Base-by-base conservation (phyloP, 257 asterid genomes). In the Capsicum rhomboideum region DNA sequence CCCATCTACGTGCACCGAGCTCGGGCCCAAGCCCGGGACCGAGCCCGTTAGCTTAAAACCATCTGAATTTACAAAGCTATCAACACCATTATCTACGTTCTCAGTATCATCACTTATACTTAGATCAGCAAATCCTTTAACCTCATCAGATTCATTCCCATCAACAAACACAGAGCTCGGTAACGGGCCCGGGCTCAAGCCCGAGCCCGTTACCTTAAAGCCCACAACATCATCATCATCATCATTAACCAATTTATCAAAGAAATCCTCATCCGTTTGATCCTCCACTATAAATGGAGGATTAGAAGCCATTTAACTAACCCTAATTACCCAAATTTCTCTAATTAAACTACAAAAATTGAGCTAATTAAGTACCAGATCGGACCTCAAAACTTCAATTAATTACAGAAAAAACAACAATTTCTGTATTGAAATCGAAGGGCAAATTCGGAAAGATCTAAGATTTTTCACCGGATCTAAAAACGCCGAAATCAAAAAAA, bases 221-320 rank as follows among this genome's bases (percentile, higher is more conserved):
- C 82, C 92, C 69, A 86, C 82, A 68, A 89, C 93, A 63, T 14
- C 44, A 66, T 92, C 96, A 34, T 93, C 91, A 40, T 88, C 98
- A 69, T 93, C 99, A 85, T 91, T 80, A 89, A 93, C 99, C 91
- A 96, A 90, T 68, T 97, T 93, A 84, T 97, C 98, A 72, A 97
- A 97, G 85, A 97, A 97, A 87, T 93, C 98, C 88, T 93, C 98
- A 87, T 97, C 99, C 28, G 97, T 91, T 85, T 90, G 93, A 93
- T 97, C 99, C 98, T 97, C 99, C 96, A 93, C 89, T 92, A 83
- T 79, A 82, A 92, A 92, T 90, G 97, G 99, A 95, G 97, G 99
- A 93, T 89, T 89, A 66, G 97, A 92, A 82, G 99, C 98, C 99
- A 96, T 96, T 66, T 16, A 34, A 29, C 46, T 80, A 87, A 89